Conservation (phyloP, 2,329 filamentous ascomycete genomes). For the Fusarium euwallaceae region DNA sequence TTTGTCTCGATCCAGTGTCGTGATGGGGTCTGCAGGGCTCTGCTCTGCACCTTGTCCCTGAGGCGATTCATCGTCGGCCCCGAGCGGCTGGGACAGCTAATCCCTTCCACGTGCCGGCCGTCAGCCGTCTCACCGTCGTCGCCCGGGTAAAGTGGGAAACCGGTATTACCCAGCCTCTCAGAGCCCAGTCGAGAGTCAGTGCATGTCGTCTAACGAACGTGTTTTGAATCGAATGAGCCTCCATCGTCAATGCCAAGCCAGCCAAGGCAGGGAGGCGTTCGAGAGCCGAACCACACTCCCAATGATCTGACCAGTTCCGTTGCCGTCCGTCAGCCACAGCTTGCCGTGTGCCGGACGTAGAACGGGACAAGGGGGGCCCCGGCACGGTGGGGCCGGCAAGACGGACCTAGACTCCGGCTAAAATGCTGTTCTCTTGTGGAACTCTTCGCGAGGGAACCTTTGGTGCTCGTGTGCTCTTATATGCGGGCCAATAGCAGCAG, state of each 20-base stretch:
- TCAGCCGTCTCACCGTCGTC: slow-evolving; percentile 5
- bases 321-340: slow-evolving; percentile 13
- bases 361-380: background rate
- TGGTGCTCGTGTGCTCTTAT: slow-evolving; percentile 11
- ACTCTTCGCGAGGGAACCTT: slow-evolving; percentile 4
- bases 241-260: background rate
- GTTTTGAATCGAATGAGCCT: background rate
- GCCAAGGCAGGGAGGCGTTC: background rate
- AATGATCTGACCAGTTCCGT: slow-evolving; percentile 23
- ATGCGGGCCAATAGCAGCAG: slow-evolving; percentile 32
- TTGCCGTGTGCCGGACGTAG: slow-evolving; percentile 6
- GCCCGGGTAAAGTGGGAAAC: slow-evolving; percentile 15
- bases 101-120: slow-evolving; percentile 2
- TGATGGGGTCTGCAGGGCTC: slow-evolving; percentile 3
- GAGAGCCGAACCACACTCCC: slow-evolving; percentile 15
- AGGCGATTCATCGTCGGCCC: slow-evolving; percentile 14
- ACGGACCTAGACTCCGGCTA: slow-evolving; percentile 20
- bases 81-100: slow-evolving; percentile 18
- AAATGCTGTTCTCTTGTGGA: slow-evolving; percentile 14
- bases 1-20: slow-evolving; percentile 1
- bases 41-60: background rate
- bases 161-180: slow-evolving; percentile 17
- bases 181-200: background rate
- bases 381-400: background rate
- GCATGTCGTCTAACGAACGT: background rate